Percentiles rank a stretch among this genome's conserved stretches.
These are phyloP conservation scores for Penicillium antarcticum DNA, from an alignment of 495 filamentous ascomycete species.

Conservation along the genomic window DNA sequence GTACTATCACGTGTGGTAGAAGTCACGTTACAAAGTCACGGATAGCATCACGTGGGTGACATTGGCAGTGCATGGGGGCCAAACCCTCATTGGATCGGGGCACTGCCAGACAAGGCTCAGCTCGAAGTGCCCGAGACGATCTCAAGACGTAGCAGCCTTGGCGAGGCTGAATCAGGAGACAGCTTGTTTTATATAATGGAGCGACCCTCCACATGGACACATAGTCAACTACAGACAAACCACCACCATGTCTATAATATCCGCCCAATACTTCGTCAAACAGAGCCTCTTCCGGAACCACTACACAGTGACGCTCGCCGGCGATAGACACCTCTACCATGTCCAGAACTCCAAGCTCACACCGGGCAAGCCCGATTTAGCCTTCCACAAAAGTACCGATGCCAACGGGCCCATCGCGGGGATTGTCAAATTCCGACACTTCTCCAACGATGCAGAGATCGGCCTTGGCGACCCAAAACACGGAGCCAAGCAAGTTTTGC, in stretches of 20 bases:
- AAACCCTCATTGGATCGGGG: neutral
- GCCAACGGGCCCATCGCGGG: conserved; percentile 23
- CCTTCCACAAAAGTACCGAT: conserved; percentile 28
- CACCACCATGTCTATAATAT: neutral
- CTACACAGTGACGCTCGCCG: conserved; percentile 23
- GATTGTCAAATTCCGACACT: conserved; percentile 32
- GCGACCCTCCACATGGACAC: neutral
- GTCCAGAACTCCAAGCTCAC: conserved; percentile 27
- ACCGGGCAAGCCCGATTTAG: conserved; percentile 32
- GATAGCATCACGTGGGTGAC: neutral
- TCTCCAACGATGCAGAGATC: conserved; percentile 30
- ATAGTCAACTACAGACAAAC: neutral
- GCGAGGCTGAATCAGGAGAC: too few relatives aligned
- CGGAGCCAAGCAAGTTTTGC: conserved; percentile 24
- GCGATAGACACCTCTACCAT: conserved; percentile 20
- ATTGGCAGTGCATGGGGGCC: neutral
- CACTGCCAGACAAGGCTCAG: too few relatives aligned
- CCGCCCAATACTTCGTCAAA: conserved; percentile 19
- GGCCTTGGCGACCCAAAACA: conserved; percentile 28
- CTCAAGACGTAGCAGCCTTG: neutral
- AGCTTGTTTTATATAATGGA: too few relatives aligned
- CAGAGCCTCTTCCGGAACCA: conserved; percentile 23
- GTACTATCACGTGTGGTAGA: neutral
- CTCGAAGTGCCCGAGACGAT: too few relatives aligned
- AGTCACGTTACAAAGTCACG: too few relatives aligned